Conservation (phyloP, 352 stramenopile genomes). For the Pythium rhizo-oryzae region DNA sequence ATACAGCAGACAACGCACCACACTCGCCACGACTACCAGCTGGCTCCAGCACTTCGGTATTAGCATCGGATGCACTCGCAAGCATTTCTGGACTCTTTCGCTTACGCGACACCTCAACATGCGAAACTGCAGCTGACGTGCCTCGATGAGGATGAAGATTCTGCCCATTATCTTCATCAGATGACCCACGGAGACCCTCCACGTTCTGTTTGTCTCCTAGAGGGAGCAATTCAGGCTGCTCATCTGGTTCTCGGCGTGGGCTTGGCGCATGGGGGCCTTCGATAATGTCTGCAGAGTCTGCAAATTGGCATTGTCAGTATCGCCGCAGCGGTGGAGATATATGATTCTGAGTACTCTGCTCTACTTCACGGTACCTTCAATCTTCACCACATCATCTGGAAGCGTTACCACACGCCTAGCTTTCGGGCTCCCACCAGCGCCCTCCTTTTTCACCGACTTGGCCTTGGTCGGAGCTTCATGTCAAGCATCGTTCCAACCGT, state of each 20-base stretch:
- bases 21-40: background rate
- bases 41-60: background rate
- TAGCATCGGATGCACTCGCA: background rate
- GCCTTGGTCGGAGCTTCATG: background rate
- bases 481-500: background rate
- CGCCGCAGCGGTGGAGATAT: no score
- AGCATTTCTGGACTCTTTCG: background rate
- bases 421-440: background rate
- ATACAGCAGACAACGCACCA: slow-evolving; percentile 4
- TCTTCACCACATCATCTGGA: background rate
- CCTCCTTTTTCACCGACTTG: background rate
- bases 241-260: background rate
- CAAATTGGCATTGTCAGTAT: no score
- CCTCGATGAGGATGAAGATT: background rate
- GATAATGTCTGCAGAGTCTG: slow-evolving; percentile 3
- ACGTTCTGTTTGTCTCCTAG: background rate
- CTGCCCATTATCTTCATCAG: background rate
- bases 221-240: slow-evolving; percentile 1
- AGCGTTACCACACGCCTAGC: background rate
- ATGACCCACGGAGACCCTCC: no score
- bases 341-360: no score
- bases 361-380: background rate
- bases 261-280: slow-evolving; percentile 18
- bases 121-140: background rate
- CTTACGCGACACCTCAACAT: background rate